phyloP scores from a whole-genome alignment of 1,284 basidiomycete genomes.

The Irpex sp. region DNA sequence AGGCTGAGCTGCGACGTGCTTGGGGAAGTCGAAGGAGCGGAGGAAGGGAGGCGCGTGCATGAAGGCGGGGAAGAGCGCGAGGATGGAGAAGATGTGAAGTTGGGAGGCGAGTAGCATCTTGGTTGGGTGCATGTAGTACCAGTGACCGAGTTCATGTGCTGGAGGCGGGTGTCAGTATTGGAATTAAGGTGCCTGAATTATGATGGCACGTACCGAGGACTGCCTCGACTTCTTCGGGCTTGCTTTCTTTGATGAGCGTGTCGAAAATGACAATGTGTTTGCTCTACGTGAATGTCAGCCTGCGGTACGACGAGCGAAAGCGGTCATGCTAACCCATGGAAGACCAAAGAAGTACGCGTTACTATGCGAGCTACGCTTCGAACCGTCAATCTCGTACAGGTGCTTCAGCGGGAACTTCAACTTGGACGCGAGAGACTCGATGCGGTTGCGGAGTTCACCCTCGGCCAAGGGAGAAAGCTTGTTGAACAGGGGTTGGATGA shows the following conservation, averaged over 20 bases:
- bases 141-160: conserved; percentile 96
- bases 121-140: conserved; percentile 87
- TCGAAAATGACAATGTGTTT: conserved; percentile 98
- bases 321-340: conserved; percentile 67
- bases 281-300: conserved; percentile 35
- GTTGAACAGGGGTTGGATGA: conserved; percentile 97
- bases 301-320: neutral
- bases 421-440: conserved; percentile 71
- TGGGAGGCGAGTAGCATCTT: conserved; percentile 88
- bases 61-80: conserved; percentile 90
- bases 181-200: neutral
- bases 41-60: conserved; percentile 84
- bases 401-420: conserved; percentile 94
- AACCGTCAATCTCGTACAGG: conserved; percentile 96
- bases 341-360: conserved; percentile 96
- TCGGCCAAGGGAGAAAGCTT: conserved; percentile 84
- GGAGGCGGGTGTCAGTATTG: conserved; percentile 15
- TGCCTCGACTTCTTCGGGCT: conserved; percentile 87
- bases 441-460: conserved; percentile 72
- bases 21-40: conserved; percentile 83
- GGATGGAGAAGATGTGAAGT: conserved; percentile 81
- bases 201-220: conserved; percentile 49
- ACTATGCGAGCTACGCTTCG: conserved; percentile 90
- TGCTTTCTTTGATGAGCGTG: conserved; percentile 89
- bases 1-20: conserved; percentile 57